Conservation (phyloP, 129 eudicot species). For the Tagetes erecta region DNA sequence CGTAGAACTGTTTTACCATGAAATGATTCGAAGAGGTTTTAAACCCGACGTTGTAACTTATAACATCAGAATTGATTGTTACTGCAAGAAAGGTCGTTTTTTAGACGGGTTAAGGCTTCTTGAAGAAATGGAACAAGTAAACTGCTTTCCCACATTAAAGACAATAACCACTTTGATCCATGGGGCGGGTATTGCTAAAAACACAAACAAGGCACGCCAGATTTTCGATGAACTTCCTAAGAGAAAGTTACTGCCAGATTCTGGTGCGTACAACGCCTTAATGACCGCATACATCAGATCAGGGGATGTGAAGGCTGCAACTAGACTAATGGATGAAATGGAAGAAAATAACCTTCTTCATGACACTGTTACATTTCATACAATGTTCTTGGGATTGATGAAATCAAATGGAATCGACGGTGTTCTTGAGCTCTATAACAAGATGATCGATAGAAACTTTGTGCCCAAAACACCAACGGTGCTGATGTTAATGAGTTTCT, state of each 20-base stretch:
- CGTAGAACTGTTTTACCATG: conserved; percentile 82
- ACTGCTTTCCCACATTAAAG: conserved; percentile 52
- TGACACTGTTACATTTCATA: conserved; percentile 69
- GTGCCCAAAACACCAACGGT: conserved; percentile 68
- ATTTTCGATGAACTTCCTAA: conserved; percentile 52
- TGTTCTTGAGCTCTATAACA: conserved; percentile 49
- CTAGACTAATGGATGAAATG: conserved; percentile 63
- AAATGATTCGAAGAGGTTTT: conserved; percentile 79
- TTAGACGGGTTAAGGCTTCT: conserved; percentile 63
- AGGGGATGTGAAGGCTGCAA: conserved; percentile 53
- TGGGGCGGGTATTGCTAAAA: conserved; percentile 84
- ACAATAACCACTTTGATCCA: conserved; percentile 81
- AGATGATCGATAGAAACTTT: conserved; percentile 55
- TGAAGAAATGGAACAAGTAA: conserved; percentile 63
- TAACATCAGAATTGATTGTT: conserved; percentile 78
- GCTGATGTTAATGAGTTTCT: conserved; percentile 71
- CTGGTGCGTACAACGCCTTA: conserved; percentile 71
- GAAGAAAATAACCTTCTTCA: conserved; percentile 51
- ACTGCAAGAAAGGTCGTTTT: conserved; percentile 64
- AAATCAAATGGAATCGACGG: conserved; percentile 47
- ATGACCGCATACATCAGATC: conserved; percentile 58
- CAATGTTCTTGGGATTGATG: conserved; percentile 60
- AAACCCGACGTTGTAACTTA: conserved; percentile 64
- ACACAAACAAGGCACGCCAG: conserved; percentile 52
- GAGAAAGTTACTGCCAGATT: conserved; percentile 59